Evolutionary conservation across 768 basidiomycete species (phyloP).

Genomic region (Leccinum truebloodii): DNA sequence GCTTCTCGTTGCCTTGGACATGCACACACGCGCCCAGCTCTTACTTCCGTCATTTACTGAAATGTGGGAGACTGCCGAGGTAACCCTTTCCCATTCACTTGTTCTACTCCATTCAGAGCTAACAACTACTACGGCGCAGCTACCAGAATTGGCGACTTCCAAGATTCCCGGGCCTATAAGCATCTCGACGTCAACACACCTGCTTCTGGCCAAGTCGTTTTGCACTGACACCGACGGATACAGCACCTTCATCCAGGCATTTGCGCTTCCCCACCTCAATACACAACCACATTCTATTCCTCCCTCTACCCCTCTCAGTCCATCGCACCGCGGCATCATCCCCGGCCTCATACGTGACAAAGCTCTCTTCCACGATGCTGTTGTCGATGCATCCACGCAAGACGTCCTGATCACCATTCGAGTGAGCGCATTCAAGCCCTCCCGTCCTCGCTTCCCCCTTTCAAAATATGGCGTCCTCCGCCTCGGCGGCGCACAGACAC

Average conservation of each 20-base stretch:
- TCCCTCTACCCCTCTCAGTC: not conserved
- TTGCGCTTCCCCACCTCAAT: not conserved
- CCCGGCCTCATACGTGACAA: not conserved
- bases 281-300: not conserved
- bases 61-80: constrained; percentile 4
- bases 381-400: not conserved
- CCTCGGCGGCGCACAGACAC: not conserved
- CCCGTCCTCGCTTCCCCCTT: not conserved
- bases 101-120: not conserved
- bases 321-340: not conserved
- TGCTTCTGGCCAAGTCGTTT: constrained; percentile 12
- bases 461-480: not conserved
- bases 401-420: not conserved
- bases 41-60: not conserved
- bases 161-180: not conserved
- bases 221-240: not conserved
- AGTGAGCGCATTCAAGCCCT: not conserved
- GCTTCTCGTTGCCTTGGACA: constrained; percentile 15
- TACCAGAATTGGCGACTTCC: not conserved
- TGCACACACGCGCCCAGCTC: constrained; percentile 11
- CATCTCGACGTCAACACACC: constrained; percentile 24
- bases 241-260: constrained; percentile 9
- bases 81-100: not conserved
- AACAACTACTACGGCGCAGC: constrained; percentile 3
- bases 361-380: not conserved